Evolutionary conservation across 2,329 filamentous ascomycete genomes (phyloP), one percentile per base, ranked within the genome.

Genomic region (Pseudogymnoascus verrucosus): DNA sequence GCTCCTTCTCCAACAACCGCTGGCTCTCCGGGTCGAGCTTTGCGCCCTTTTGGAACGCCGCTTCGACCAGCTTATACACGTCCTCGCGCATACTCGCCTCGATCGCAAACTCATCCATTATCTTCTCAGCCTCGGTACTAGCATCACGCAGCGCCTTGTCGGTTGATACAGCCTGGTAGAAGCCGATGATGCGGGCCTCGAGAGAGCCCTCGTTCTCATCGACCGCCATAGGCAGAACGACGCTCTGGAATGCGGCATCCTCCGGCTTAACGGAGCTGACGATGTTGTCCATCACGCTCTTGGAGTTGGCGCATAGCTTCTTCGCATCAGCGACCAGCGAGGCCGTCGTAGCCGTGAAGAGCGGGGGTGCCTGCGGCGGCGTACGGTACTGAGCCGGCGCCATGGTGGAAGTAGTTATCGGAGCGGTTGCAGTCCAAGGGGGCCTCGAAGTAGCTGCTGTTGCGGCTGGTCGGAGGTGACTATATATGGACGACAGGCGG

Each of bases 41-140:
- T 70, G 84, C 82, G 14, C 83, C 79, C 62, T 83, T 79, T 68
- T 82, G 73, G 69, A 80, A 84, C 37, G 82, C 79, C 26, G 82
- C 81, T 57, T 88, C 82, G 26, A 89, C 83, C 2, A 87, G 78
- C 70, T 80, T 79, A 79, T 90, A 95, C 65, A 93, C 83, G 69
- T 95, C 90, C 76, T 93, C 89, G 62, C 90, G 84, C 89, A 93
- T 93, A 71, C 81, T 84, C 63, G 86, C 84, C 76, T 95, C 90
- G 68, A 93, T 93, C 63, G 80, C 77, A 71, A 91, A 92, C 68
- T 93, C 88, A 70, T 90, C 85, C 78, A 91, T 84, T 66, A 91
- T 78, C 76, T 88, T 87, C 73, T 91, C 87, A 0, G 90, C 88
- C 72, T 92, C 85, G 66, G 86, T 89, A 2, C 88, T 91, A 12